Evolutionary conservation across 1,139 yeast genomes (phyloP).

Genomic region (Scheffersomyces lignicola): DNA sequence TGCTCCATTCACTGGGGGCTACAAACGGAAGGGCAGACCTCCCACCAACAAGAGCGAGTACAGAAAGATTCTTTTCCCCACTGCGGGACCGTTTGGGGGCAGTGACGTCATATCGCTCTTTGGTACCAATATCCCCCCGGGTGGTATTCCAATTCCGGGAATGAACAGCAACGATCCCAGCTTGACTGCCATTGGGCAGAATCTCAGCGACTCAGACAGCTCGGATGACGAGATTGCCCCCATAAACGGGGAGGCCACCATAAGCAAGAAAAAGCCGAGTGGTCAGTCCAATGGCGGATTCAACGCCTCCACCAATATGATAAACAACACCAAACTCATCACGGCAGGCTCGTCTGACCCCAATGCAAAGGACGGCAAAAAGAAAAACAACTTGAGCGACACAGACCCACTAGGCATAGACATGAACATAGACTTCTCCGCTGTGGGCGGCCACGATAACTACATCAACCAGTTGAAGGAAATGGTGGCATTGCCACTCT

Average conservation of each 20-base stretch:
- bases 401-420: conserved; percentile 95
- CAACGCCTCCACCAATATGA: conserved; percentile 12
- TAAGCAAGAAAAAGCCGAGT: conserved; percentile 25
- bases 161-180: conserved; percentile 24
- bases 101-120: conserved; percentile 78
- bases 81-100: conserved; percentile 98
- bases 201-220: conserved; percentile 61
- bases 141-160: conserved; percentile 47
- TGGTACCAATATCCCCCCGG: conserved; percentile 62
- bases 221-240: conserved; percentile 62
- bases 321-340: conserved; percentile 31
- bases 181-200: conserved; percentile 53
- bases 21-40: conserved; percentile 29
- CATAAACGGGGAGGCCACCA: conserved; percentile 38
- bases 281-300: conserved; percentile 18
- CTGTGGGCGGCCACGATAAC: conserved; percentile 90
- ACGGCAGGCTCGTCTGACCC: conserved; percentile 37
- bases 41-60: conserved; percentile 42
- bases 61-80: conserved; percentile 76
- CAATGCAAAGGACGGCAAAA: conserved; percentile 23
- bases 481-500: conserved; percentile 91
- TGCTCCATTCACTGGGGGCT: conserved; percentile 14
- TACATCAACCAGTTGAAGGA: conserved; percentile 92
- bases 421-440: conserved; percentile 85
- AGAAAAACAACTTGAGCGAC: conserved; percentile 79